Evolutionary conservation across 2,329 filamentous ascomycete species (phyloP).

Genomic region (Monilinia polystroma): DNA sequence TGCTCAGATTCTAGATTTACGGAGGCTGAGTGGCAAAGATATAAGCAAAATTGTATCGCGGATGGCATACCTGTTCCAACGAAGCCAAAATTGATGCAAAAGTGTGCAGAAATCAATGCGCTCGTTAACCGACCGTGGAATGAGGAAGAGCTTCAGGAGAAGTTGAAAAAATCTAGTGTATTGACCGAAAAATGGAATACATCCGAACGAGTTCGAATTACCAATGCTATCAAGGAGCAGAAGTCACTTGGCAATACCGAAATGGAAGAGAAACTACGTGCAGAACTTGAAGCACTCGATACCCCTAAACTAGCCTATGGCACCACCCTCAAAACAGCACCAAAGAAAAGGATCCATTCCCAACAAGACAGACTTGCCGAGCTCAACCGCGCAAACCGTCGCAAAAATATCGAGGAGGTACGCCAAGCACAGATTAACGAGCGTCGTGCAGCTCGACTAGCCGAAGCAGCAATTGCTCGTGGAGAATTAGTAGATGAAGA

Average conservation of each 20-base stretch:
- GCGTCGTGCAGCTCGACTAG: constrained; percentile 60
- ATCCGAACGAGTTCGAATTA: constrained; percentile 65
- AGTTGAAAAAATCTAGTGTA: constrained; percentile 68
- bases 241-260: constrained; percentile 62
- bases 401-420: constrained; percentile 83
- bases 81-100: constrained; percentile 64
- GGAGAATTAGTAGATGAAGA: constrained; percentile 60
- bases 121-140: constrained; percentile 81
- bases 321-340: constrained; percentile 57
- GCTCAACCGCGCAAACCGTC: constrained; percentile 81
- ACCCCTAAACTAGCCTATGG: constrained; percentile 72
- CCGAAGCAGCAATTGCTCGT: constrained; percentile 59
- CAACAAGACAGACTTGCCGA: constrained; percentile 82
- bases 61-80: constrained; percentile 74
- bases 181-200: constrained; percentile 66
- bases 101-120: constrained; percentile 76
- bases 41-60: constrained; percentile 69
- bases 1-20: constrained; percentile 84
- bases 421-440: constrained; percentile 87
- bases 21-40: constrained; percentile 81
- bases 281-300: constrained; percentile 61
- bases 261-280: constrained; percentile 53
- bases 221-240: constrained; percentile 65
- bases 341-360: constrained; percentile 53
- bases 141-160: constrained; percentile 76